Conservation (phyloP, 306 rosid species). For the Datisca glomerata region DNA sequence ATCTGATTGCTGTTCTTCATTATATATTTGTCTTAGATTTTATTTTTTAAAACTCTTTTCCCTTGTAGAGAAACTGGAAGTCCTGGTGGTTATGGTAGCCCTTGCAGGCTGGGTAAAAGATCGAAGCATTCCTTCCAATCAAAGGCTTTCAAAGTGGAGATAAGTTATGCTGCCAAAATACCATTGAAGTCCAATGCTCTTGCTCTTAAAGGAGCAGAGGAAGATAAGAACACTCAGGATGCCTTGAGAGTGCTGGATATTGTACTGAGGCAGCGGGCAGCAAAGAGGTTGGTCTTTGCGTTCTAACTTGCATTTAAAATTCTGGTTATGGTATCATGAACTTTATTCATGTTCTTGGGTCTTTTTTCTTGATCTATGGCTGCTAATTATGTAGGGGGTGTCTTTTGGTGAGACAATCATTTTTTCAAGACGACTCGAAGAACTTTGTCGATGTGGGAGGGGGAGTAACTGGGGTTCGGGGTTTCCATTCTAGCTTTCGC, state of each 20-base stretch:
- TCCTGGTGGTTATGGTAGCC: slow-evolving; percentile 32
- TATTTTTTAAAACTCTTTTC: slow-evolving; percentile 11
- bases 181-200: slow-evolving; percentile 44
- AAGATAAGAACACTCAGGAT: slow-evolving; percentile 40
- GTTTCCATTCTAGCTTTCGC: slow-evolving; percentile 81
- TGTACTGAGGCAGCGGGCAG: slow-evolving; percentile 74
- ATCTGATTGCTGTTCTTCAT: slow-evolving; percentile 2
- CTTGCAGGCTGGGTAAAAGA: slow-evolving; percentile 29
- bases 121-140: slow-evolving; percentile 41
- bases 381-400: slow-evolving; percentile 56
- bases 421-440: slow-evolving; percentile 57
- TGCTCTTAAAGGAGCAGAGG: slow-evolving; percentile 38
- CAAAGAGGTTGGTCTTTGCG: slow-evolving; percentile 38
- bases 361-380: slow-evolving; percentile 12
- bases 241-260: slow-evolving; percentile 71
- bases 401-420: slow-evolving; percentile 82
- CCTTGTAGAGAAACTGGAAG: slow-evolving; percentile 23
- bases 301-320: slow-evolving; percentile 3
- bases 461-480: slow-evolving; percentile 57
- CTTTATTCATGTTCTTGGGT: too few species aligned
- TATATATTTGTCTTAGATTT: slow-evolving; percentile 1
- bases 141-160: slow-evolving; percentile 44
- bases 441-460: slow-evolving; percentile 72
- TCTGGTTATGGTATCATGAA: too few species aligned
- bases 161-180: slow-evolving; percentile 49